Percentiles rank a stretch among this genome's conserved stretches.
phyloP scores from a whole-genome alignment of 495 filamentous ascomycete genomes.

The Emericellopsis terricola region DNA sequence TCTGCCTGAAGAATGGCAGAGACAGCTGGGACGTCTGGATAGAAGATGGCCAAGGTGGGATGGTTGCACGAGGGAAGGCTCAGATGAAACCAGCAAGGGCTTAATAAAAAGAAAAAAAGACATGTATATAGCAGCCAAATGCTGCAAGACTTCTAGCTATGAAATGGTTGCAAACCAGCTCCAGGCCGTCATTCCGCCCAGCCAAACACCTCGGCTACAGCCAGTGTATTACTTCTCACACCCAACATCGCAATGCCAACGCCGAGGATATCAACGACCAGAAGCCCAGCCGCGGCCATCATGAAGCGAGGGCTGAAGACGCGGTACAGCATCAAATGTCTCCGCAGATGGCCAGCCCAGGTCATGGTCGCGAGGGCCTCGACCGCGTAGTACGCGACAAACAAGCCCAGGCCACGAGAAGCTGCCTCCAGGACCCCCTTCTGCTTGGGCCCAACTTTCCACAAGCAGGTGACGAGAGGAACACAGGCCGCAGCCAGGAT shows the following conservation, averaged over 20 bases:
- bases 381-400: slow-evolving; percentile 64
- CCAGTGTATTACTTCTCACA: slow-evolving; percentile 51
- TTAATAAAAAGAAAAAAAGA: too few relatives aligned
- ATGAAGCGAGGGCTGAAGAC: slow-evolving; percentile 86
- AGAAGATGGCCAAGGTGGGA: slow-evolving; percentile 35
- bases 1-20: slow-evolving; percentile 24
- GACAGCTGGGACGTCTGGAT: slow-evolving; percentile 47
- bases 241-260: slow-evolving; percentile 50
- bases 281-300: slow-evolving; percentile 53
- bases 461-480: slow-evolving; percentile 57
- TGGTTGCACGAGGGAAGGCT: slow-evolving; percentile 41
- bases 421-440: slow-evolving; percentile 48
- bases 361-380: slow-evolving; percentile 69
- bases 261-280: slow-evolving; percentile 60
- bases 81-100: too few relatives aligned
- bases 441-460: slow-evolving; percentile 52
- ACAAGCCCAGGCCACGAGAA: slow-evolving; percentile 48
- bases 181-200: slow-evolving; percentile 47
- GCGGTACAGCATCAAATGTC: slow-evolving; percentile 95
- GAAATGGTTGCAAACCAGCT: too few relatives aligned
- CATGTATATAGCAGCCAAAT: too few relatives aligned
- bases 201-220: slow-evolving; percentile 80
- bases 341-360: slow-evolving; percentile 69
- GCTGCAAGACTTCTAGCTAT: too few relatives aligned
- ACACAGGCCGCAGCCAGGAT: slow-evolving; percentile 64